A percentile compares a stretch with the other conserved stretches of the same genome.
Conservation (phyloP, 1,139 yeast genomes). For the Suhomyces wounanorum region DNA sequence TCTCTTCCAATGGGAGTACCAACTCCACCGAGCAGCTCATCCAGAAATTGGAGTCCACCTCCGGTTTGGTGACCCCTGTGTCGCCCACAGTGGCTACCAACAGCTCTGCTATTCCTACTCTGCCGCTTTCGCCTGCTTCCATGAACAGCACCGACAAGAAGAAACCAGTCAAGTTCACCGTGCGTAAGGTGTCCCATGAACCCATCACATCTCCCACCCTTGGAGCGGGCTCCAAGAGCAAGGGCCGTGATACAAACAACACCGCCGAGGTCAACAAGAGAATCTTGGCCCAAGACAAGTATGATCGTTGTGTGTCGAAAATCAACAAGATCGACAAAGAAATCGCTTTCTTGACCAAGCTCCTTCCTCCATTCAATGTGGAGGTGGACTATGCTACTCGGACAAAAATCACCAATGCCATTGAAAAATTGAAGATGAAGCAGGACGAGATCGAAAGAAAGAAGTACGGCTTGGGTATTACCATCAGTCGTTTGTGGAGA, state of each 20-base stretch:
- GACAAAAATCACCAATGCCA: constrained; percentile 44
- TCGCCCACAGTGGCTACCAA: constrained; percentile 7
- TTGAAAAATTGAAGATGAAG: constrained; percentile 42
- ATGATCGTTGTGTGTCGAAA: constrained; percentile 36
- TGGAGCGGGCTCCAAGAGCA: constrained; percentile 10
- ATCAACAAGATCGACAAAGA: constrained; percentile 46
- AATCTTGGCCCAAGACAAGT: constrained; percentile 35
- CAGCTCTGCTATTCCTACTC: background rate
- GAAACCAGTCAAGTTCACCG: constrained; percentile 45
- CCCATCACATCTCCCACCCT: constrained; percentile 18
- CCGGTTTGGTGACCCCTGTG: background rate
- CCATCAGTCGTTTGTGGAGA: constrained; percentile 49
- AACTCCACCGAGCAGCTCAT: constrained; percentile 37
- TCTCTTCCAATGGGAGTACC: constrained; percentile 31
- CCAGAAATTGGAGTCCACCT: constrained; percentile 22
- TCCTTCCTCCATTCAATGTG: constrained; percentile 50
- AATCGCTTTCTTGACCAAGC: constrained; percentile 38
- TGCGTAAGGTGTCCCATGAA: constrained; percentile 45
- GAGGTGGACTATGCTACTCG: constrained; percentile 49
- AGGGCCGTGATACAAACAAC: constrained; percentile 7
- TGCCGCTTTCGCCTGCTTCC: constrained; percentile 12
- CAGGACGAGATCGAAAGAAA: constrained; percentile 48
- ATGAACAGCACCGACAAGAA: constrained; percentile 12
- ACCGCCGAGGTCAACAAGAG: constrained; percentile 16
- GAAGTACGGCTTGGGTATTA: constrained; percentile 46